Conservation (phyloP, 305 asterid genomes). For the Solanum chacoense region DNA sequence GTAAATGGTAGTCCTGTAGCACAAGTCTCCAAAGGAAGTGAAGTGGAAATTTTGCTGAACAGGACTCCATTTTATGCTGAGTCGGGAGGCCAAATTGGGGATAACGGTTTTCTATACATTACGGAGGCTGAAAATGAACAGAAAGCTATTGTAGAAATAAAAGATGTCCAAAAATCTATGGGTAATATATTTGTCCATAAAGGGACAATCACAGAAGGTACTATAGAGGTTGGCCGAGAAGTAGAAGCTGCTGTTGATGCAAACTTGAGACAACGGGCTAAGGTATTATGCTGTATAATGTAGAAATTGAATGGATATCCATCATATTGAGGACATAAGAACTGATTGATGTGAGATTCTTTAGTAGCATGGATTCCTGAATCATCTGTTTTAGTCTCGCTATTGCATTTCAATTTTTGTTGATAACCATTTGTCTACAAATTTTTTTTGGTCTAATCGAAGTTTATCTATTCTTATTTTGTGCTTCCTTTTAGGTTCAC, state of each 20-base stretch:
- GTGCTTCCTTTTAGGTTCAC: constrained; percentile 50
- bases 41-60: constrained; percentile 76
- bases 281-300: constrained; percentile 31
- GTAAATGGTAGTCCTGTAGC: constrained; percentile 62
- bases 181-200: constrained; percentile 81
- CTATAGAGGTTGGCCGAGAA: constrained; percentile 54
- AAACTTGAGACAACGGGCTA: constrained; percentile 74
- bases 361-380: not conserved
- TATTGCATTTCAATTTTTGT: not conserved
- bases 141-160: constrained; percentile 53
- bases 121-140: constrained; percentile 28
- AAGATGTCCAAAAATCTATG: constrained; percentile 68
- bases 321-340: not conserved
- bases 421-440: not conserved
- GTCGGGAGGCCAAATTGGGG: constrained; percentile 97
- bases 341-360: not conserved
- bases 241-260: constrained; percentile 88
- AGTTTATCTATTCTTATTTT: not conserved
- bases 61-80: constrained; percentile 95
- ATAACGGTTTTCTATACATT: constrained; percentile 51
- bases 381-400: not conserved
- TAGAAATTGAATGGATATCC: not conserved
- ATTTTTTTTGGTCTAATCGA: not conserved
- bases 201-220: constrained; percentile 68
- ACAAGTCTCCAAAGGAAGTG: constrained; percentile 71